phyloP scores from a whole-genome alignment of 495 filamentous ascomycete genomes.

The Tuber borchii region DNA sequence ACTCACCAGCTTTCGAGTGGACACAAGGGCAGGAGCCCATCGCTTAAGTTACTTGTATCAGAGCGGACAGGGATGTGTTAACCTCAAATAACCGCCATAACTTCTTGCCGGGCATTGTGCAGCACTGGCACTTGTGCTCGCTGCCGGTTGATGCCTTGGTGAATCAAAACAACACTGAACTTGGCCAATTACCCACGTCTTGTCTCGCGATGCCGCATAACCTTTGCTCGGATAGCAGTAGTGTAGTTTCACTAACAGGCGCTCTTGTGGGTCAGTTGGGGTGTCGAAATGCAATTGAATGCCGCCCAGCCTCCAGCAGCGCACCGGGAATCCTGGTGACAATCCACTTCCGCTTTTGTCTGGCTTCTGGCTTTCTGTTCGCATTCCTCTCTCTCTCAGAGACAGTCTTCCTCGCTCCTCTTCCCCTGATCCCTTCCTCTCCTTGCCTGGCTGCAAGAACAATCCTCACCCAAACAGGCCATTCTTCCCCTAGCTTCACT shows the following conservation, averaged over 20 bases:
- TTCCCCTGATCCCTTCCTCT: background rate
- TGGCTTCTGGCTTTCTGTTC: background rate
- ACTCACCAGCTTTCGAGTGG: too few species aligned
- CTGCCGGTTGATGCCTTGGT: background rate
- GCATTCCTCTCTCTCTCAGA: background rate
- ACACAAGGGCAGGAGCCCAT: too few species aligned
- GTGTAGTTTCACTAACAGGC: background rate
- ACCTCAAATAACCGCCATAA: too few species aligned
- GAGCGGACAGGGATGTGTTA: too few species aligned
- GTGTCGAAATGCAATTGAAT: background rate
- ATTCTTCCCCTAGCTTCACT: background rate
- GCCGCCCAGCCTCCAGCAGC: background rate
- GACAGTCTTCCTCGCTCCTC: background rate
- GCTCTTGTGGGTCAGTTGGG: background rate
- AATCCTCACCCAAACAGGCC: background rate
- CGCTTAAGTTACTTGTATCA: too few species aligned
- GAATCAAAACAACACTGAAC: background rate
- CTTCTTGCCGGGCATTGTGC: too few species aligned
- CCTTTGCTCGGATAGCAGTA: background rate
- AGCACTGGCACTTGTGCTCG: background rate
- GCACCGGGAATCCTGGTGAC: background rate
- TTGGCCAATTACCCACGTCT: background rate
- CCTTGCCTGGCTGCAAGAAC: slow-evolving; percentile 1
- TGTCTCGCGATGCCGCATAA: background rate
- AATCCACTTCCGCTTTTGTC: background rate